These are phyloP conservation scores for Phytophthora brassicae DNA, from an alignment of 352 stramenopile genomes.

Conservation along the genomic window DNA sequence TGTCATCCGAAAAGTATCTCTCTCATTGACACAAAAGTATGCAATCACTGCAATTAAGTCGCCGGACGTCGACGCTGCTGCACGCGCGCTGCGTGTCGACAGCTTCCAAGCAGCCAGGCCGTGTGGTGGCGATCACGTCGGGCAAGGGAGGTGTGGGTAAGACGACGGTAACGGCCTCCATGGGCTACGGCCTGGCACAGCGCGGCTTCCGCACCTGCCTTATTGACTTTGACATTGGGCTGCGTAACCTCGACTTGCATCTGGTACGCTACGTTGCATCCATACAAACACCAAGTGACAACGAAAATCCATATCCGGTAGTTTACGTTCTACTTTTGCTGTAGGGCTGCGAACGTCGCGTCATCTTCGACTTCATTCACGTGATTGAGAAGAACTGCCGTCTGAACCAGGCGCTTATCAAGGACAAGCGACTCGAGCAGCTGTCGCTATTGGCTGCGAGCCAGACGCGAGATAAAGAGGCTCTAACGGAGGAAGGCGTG, in stretches of 20 bases:
- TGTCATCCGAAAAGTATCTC: neutral
- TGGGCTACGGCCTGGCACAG: slow-evolving; percentile 82
- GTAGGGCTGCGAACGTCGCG: slow-evolving; percentile 83
- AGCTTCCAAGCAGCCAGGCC: slow-evolving; percentile 31
- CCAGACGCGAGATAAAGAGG: slow-evolving; percentile 91
- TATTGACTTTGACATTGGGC: slow-evolving; percentile 94
- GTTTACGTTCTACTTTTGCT: slow-evolving; percentile 15
- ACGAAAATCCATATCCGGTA: neutral
- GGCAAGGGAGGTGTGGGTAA: slow-evolving; percentile 94
- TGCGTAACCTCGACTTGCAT: slow-evolving; percentile 93
- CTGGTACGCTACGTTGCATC: slow-evolving; percentile 35
- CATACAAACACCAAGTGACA: slow-evolving; percentile 10
- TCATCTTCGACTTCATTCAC: slow-evolving; percentile 96
- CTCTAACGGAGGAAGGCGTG: slow-evolving; percentile 88
- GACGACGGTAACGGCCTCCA: slow-evolving; percentile 89
- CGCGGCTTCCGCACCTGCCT: slow-evolving; percentile 89
- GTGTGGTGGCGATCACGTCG: slow-evolving; percentile 91
- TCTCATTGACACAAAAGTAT: slow-evolving; percentile 8
- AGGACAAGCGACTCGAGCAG: slow-evolving; percentile 87
- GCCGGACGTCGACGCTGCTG: slow-evolving; percentile 11
- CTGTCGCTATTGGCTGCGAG: slow-evolving; percentile 87
- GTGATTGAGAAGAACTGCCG: slow-evolving; percentile 91
- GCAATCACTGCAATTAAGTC: slow-evolving; percentile 6
- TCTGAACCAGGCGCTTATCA: slow-evolving; percentile 89
- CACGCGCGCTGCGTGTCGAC: slow-evolving; percentile 12